A percentile compares a stretch with the other conserved stretches of the same genome.
These are phyloP conservation scores for Heimioporus retisporus DNA, from an alignment of 1,284 basidiomycete species.

Conservation along the genomic window DNA sequence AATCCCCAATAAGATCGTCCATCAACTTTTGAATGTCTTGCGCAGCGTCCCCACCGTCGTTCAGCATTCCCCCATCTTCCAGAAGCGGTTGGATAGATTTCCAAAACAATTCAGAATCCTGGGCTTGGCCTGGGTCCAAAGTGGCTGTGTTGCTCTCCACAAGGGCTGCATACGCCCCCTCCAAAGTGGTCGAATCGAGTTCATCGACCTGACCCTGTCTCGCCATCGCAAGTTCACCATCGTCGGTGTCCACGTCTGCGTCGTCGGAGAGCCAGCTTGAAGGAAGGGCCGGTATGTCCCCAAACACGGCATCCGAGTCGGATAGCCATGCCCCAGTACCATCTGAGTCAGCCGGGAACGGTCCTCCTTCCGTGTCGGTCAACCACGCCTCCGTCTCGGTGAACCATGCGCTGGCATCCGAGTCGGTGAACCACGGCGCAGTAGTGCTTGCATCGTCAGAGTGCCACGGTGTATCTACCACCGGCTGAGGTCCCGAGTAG, in stretches of 20 bases:
- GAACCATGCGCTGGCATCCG: slow-evolving; percentile 37
- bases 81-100: slow-evolving; percentile 56
- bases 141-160: slow-evolving; percentile 8
- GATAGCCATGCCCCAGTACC: slow-evolving; percentile 38
- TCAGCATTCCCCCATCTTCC: slow-evolving; percentile 18
- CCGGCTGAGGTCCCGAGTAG: slow-evolving; percentile 1
- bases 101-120: slow-evolving; percentile 52
- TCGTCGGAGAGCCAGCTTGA: slow-evolving; percentile 43
- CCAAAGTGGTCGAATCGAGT: slow-evolving; percentile 24
- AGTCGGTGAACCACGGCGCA: slow-evolving; percentile 25
- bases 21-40: slow-evolving; percentile 42
- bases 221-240: slow-evolving; percentile 15
- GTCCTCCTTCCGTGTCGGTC: slow-evolving; percentile 37
- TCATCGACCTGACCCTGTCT: background rate
- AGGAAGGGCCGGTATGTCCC: slow-evolving; percentile 33
- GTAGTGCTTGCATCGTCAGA: slow-evolving; percentile 18
- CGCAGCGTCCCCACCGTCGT: too few relatives aligned
- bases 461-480: slow-evolving; percentile 17
- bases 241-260: slow-evolving; percentile 33
- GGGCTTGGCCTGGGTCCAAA: too few relatives aligned
- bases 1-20: slow-evolving; percentile 51
- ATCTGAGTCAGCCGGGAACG: slow-evolving; percentile 37
- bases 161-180: slow-evolving; percentile 25
- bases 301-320: slow-evolving; percentile 42
- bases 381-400: slow-evolving; percentile 41